Percentiles rank a stretch among this genome's conserved stretches.
These are phyloP conservation scores for Oehlia diaphana DNA, from an alignment of 192 early-diverging fungal species.

Conservation along the genomic window DNA sequence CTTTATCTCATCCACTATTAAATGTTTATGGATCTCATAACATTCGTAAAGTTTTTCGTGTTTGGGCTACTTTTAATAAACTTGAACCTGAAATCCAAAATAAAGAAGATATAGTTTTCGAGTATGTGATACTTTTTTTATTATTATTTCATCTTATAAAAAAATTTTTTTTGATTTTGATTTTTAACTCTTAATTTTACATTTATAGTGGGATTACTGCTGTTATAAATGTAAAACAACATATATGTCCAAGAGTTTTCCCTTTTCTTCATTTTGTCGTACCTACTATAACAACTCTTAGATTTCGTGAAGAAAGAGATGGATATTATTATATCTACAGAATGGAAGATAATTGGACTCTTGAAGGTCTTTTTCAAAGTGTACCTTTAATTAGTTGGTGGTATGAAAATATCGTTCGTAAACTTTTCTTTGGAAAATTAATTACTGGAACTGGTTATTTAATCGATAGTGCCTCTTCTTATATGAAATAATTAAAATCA, in stretches of 20 bases:
- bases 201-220: conserved; percentile 44
- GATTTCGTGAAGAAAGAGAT: conserved; percentile 45
- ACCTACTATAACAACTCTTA: conserved; percentile 49
- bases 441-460: background rate
- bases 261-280: conserved; percentile 50
- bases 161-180: background rate
- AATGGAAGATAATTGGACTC: conserved; percentile 59
- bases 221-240: conserved; percentile 50
- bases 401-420: conserved; percentile 51
- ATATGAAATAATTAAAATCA: background rate
- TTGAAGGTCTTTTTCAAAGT: conserved; percentile 55
- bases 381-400: conserved; percentile 55
- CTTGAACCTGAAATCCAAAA: conserved; percentile 33
- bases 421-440: background rate
- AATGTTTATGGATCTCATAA: conserved; percentile 50
- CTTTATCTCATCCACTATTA: conserved; percentile 49
- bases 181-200: background rate
- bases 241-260: conserved; percentile 51
- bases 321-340: conserved; percentile 49
- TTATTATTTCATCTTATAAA: background rate
- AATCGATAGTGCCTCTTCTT: background rate
- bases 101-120: conserved; percentile 36
- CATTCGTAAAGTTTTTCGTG: conserved; percentile 51
- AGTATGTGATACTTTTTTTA: conserved; percentile 30
- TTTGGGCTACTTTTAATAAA: conserved; percentile 40